Conservation (phyloP, 805 yeast species). For the Candida caryicola region DNA sequence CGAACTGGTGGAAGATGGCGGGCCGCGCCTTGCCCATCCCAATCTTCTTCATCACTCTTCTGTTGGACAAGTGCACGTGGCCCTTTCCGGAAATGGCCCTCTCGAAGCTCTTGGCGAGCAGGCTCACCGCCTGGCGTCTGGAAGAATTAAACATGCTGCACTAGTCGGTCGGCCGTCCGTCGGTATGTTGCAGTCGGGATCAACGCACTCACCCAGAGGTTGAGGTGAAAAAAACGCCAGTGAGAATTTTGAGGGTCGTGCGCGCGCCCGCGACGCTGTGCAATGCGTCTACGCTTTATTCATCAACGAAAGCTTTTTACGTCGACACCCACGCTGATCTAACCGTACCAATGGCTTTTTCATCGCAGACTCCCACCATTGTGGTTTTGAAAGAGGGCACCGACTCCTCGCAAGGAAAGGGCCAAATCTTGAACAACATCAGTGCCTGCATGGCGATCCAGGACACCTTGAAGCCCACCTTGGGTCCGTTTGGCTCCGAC, state of each 20-base stretch:
- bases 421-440: conserved; percentile 91
- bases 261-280: too few species aligned
- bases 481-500: conserved; percentile 97
- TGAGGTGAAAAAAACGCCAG: conserved; percentile 1
- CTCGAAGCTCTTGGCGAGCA: conserved; percentile 6
- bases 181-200: too few species aligned
- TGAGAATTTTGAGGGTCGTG: conserved; percentile 6
- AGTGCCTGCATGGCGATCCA: conserved; percentile 97
- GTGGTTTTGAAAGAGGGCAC: conserved; percentile 98
- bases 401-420: conserved; percentile 93
- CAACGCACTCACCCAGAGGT: conserved; percentile 2
- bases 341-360: conserved; percentile 81
- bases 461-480: conserved; percentile 89
- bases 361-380: conserved; percentile 95
- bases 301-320: too few species aligned
- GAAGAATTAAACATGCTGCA: not conserved
- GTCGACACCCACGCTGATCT: not conserved
- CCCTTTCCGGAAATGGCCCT: conserved; percentile 22
- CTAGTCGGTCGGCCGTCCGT: too few species aligned
- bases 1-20: conserved; percentile 87
- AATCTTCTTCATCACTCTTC: conserved; percentile 69
- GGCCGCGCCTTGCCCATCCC: conserved; percentile 86
- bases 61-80: conserved; percentile 42
- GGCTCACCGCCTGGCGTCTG: not conserved
- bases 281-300: too few species aligned